Base-by-base conservation (phyloP, 106 monocot species). In the Gastrodia elata region DNA sequence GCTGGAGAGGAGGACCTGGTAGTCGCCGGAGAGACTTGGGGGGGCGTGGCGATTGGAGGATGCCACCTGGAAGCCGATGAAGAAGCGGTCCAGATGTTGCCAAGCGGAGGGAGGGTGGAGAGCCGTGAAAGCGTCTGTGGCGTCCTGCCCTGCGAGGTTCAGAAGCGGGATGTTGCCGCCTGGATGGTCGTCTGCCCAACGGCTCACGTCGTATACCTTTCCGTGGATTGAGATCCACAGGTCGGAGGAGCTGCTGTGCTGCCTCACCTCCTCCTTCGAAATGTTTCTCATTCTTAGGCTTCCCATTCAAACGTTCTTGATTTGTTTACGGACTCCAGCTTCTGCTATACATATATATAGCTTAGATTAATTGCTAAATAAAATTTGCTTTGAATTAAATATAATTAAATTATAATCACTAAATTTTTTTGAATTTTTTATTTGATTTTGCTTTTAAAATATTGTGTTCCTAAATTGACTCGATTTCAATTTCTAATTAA, bases 201-300 rank as follows among this genome's bases (percentile, higher is more conserved):
- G 38, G 44, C 79, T 82, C 39, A 86, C 82, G 82, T 86, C 80
- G 71, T 86, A 86, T 6, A 86, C 86, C 71, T 86, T 82, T 22
- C 82, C 81, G 25, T 85, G 79, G 68, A 85, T 82, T 15, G 81
- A 75, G 75, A 85, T 76, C 85, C 86, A 86, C 24, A 86, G 79
- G 37, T 86, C 86, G 24, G 76, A 49, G 1, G 49, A n/a, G 34
- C 8, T 82, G 86, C 77, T 86, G 82, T 4, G 73, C 80, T 1
- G 64, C n/a, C n/a, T n/a, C n/a, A n/a, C n/a, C n/a, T n/a, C n/a
- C n/a, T n/a, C n/a, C n/a, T n/a, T n/a, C n/a, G n/a, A n/a, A n/a
- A n/a, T n/a, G n/a, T n/a, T n/a, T n/a, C n/a, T n/a, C n/a, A n/a
- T n/a, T n/a, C n/a, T n/a, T n/a, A n/a, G n/a, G n/a, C n/a, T n/a